These are phyloP conservation scores for Schizophyllum amplum DNA, from an alignment of 1,284 basidiomycete species.

Conservation along the genomic window DNA sequence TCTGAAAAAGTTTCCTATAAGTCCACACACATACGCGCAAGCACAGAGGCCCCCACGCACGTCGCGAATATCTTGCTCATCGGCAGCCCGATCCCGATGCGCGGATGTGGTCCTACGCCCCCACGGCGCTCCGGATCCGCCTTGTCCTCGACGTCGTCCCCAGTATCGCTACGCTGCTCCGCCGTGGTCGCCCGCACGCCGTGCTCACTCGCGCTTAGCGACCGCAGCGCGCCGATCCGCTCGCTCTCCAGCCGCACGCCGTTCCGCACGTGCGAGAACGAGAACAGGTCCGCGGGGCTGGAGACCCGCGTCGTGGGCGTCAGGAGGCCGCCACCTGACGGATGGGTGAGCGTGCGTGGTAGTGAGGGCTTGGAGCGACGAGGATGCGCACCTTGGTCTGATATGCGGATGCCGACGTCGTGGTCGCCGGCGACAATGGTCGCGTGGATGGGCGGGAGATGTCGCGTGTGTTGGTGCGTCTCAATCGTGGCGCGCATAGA, in stretches of 20 bases:
- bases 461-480: slow-evolving; percentile 33
- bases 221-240: slow-evolving; percentile 65
- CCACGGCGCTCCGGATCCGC: slow-evolving; percentile 26
- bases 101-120: slow-evolving; percentile 45
- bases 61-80: slow-evolving; percentile 84
- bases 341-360: slow-evolving; percentile 8
- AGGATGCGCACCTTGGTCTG: slow-evolving; percentile 75
- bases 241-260: slow-evolving; percentile 57
- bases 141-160: slow-evolving; percentile 23
- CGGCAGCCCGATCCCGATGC: slow-evolving; percentile 73
- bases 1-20: slow-evolving; percentile 24
- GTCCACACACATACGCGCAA: background rate
- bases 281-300: slow-evolving; percentile 67
- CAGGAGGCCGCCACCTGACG: slow-evolving; percentile 60
- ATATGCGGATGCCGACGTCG: slow-evolving; percentile 73
- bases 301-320: slow-evolving; percentile 40
- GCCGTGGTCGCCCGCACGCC: slow-evolving; percentile 70
- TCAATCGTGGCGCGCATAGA: slow-evolving; percentile 59
- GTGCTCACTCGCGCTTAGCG: slow-evolving; percentile 47
- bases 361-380: too few relatives aligned
- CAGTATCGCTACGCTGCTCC: slow-evolving; percentile 38
- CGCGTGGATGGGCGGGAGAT: slow-evolving; percentile 52
- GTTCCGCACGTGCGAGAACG: slow-evolving; percentile 76
- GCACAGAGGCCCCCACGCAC: slow-evolving; percentile 30
- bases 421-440: slow-evolving; percentile 70